A percentile compares a stretch with the other conserved stretches of the same genome.
phyloP scores from a whole-genome alignment of 1,284 basidiomycete genomes.

The Pseudozyma sp. region DNA sequence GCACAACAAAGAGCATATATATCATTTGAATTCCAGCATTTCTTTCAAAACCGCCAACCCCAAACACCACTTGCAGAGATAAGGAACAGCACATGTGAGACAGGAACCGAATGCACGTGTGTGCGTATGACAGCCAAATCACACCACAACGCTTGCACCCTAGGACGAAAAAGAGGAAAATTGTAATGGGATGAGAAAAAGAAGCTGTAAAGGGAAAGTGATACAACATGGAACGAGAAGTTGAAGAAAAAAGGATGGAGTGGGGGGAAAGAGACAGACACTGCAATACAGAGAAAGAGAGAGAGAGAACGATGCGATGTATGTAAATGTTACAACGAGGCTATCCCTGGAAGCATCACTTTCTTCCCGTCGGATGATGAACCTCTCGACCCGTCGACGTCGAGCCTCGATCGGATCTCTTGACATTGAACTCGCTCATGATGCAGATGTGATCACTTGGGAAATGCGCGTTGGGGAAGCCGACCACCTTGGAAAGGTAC shows the following conservation, averaged over 20 bases:
- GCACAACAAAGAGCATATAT: background rate
- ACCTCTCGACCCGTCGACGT: constrained; percentile 20
- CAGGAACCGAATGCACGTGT: background rate
- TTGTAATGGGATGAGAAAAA: background rate
- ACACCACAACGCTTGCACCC: no score
- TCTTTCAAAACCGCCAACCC: no score
- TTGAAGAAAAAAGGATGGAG: background rate
- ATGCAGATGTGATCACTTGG: constrained; percentile 72
- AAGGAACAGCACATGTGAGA: background rate
- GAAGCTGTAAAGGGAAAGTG: background rate
- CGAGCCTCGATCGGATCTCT: constrained; percentile 28
- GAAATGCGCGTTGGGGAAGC: constrained; percentile 96
- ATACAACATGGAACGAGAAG: background rate
- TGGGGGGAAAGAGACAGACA: constrained; percentile 1
- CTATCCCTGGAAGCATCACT: constrained; percentile 7
- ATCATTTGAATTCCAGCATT: background rate
- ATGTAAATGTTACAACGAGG: constrained; percentile 1
- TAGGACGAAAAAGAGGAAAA: background rate
- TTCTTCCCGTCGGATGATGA: constrained; percentile 22
- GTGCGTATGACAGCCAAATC: no score
- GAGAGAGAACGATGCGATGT: constrained; percentile 9
- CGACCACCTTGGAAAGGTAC: constrained; percentile 91
- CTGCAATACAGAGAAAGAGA: constrained; percentile 28
- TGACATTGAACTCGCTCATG: constrained; percentile 65
- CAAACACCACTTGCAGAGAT: background rate